These are phyloP conservation scores for Diaporthe ilicicola DNA, from an alignment of 2,329 filamentous ascomycete species.

Conservation along the genomic window DNA sequence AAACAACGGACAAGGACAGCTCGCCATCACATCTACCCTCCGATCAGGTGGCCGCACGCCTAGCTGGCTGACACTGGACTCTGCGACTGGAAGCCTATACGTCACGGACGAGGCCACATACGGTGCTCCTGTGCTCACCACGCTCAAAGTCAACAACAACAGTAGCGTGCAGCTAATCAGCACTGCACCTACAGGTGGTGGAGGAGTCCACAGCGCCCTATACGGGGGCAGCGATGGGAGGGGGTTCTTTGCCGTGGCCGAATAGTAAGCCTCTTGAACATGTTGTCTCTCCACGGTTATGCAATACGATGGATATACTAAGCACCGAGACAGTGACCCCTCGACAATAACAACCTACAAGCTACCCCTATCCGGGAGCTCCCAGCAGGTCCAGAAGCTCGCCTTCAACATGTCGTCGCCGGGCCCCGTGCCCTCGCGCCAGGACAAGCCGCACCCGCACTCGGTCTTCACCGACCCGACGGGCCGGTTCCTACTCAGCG, in stretches of 20 bases:
- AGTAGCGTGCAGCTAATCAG: slow-evolving; percentile 44
- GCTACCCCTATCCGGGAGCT: slow-evolving; percentile 45
- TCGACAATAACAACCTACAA: slow-evolving; percentile 54
- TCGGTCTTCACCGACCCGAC: slow-evolving; percentile 58
- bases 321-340: slow-evolving; percentile 44
- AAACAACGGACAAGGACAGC: slow-evolving; percentile 36
- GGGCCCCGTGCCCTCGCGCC: slow-evolving; percentile 56
- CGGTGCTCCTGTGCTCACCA: slow-evolving; percentile 40
- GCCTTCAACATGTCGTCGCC: slow-evolving; percentile 51
- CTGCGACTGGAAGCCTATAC: slow-evolving; percentile 43
- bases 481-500: slow-evolving; percentile 56
- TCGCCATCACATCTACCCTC: slow-evolving; percentile 39
- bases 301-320: background rate
- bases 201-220: slow-evolving; percentile 50
- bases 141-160: slow-evolving; percentile 43
- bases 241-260: slow-evolving; percentile 51
- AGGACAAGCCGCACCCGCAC: slow-evolving; percentile 65
- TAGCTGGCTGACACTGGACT: slow-evolving; percentile 49
- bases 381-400: slow-evolving; percentile 46
- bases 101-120: slow-evolving; percentile 46
- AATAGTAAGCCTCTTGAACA: slow-evolving; percentile 49
- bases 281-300: background rate
- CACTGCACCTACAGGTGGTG: slow-evolving; percentile 44
- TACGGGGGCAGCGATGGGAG: slow-evolving; percentile 49
- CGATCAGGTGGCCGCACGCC: slow-evolving; percentile 46